Evolutionary conservation across 1,284 basidiomycete genomes (phyloP), one percentile per base, ranked within the genome.

Genomic region (Ceratobasidium sp.): DNA sequence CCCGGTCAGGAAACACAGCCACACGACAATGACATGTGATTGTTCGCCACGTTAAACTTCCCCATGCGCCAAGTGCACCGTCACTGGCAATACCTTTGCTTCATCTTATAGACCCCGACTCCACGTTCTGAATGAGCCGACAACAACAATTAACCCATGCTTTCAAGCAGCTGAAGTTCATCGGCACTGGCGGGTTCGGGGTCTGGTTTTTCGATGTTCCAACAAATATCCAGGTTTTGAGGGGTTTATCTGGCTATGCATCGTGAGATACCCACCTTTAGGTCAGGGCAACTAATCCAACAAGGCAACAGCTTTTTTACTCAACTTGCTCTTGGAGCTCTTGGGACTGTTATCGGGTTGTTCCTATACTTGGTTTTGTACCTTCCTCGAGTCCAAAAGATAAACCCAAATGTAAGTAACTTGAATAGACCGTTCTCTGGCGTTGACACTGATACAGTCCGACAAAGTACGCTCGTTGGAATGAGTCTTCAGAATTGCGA

Each of bases 351-450:
- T 50, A 45, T 57, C 32, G 49, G 25, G 6, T 27, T 72, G 29
- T 74, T 75, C 58, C 62, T 74, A 12, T 74, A 73, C 47, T 70
- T 75, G 32, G 50, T 74, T 29, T 58, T 74, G 25, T 73, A 71
- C 40, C 57, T 74, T n/a, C 74, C 73, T n/a, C 73, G 73, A n/a
- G 54, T 75, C 35, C 69, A 69, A 29, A 68, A 72, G 22, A 42
- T 71, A 7, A 54, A 71, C 17, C 73, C 73, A 20, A 60, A 74
- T 35, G 73, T 74, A 35, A 47, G 72, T 62, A 10, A 13, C 10
- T 47, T 22, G 8, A 47, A 10, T 12, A 47, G 15, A 10, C 3
- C 6, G 47, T 57, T 32, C 31, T 29, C 32, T 17, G 25, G 17
- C 1, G 1, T 20, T 6, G 15, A 35, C 25, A 32, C 12, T 38